Conservation (phyloP, 2,329 filamentous ascomycete genomes). For the Stemphylium vesicarium region DNA sequence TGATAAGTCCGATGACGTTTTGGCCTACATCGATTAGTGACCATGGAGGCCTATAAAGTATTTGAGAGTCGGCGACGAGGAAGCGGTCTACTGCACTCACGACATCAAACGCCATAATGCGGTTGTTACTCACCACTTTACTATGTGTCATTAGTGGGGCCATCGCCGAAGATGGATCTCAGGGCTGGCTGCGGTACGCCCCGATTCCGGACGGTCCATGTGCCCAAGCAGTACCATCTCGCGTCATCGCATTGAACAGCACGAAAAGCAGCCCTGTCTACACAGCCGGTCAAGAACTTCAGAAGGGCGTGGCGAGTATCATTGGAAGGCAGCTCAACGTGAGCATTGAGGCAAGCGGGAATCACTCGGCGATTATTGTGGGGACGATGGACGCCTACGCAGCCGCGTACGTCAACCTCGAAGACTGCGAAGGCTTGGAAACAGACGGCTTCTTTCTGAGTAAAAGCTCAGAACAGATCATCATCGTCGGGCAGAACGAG, state of each 20-base stretch:
- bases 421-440: slow-evolving; percentile 51
- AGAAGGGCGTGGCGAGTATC: slow-evolving; percentile 64
- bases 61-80: background rate
- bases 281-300: slow-evolving; percentile 65
- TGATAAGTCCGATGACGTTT: slow-evolving; percentile 5
- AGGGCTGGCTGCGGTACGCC: slow-evolving; percentile 71
- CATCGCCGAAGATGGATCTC: slow-evolving; percentile 64
- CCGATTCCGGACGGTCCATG: slow-evolving; percentile 52
- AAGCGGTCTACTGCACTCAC: background rate
- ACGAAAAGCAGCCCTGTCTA: slow-evolving; percentile 63
- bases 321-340: slow-evolving; percentile 57
- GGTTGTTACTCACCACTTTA: slow-evolving; percentile 6
- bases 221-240: slow-evolving; percentile 55
- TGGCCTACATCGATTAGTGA: background rate
- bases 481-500: slow-evolving; percentile 70
- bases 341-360: slow-evolving; percentile 26
- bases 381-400: slow-evolving; percentile 57
- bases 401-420: slow-evolving; percentile 42
- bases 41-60: slow-evolving; percentile 9
- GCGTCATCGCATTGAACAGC: slow-evolving; percentile 61
- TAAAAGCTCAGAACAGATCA: slow-evolving; percentile 54
- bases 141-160: background rate
- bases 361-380: slow-evolving; percentile 53
- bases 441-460: slow-evolving; percentile 69
- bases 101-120: slow-evolving; percentile 6